Percentiles rank a stretch among this genome's conserved stretches.
phyloP scores from a whole-genome alignment of 2,329 filamentous ascomycete genomes.

The Trematosphaeria pertusa region DNA sequence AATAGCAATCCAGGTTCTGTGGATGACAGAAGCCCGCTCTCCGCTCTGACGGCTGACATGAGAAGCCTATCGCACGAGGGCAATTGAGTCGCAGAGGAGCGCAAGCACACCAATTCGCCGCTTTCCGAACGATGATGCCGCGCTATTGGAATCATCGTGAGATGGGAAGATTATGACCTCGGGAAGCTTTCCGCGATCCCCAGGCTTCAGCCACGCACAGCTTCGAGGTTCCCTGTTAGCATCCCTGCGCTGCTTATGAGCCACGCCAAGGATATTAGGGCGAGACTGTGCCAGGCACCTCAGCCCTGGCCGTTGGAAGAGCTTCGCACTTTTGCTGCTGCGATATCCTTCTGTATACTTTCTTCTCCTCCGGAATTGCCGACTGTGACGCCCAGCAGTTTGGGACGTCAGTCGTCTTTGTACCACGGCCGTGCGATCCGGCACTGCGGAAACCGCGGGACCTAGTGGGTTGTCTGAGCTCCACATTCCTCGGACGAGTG shows the following conservation, averaged over 20 bases:
- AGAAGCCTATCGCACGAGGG: neutral
- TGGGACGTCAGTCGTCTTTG: neutral
- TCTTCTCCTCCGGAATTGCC: neutral
- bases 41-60: neutral
- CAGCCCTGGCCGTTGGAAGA: slow-evolving; percentile 10
- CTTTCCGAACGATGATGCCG: neutral
- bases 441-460: slow-evolving; percentile 3
- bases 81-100: neutral
- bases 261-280: slow-evolving; percentile 13
- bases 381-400: neutral
- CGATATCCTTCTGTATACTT: slow-evolving; percentile 1
- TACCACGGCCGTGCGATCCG: neutral
- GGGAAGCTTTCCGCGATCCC: neutral
- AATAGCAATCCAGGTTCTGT: neutral
- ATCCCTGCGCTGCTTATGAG: slow-evolving; percentile 11
- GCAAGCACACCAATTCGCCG: neutral
- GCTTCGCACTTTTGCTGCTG: slow-evolving; percentile 3
- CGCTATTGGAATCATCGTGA: neutral
- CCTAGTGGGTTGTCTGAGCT: slow-evolving; percentile 12
- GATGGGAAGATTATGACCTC: neutral
- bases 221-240: slow-evolving; percentile 6
- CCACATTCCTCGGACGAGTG: slow-evolving; percentile 30
- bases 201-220: slow-evolving; percentile 2
- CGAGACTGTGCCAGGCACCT: slow-evolving; percentile 13
- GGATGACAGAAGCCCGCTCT: neutral